phyloP scores from a whole-genome alignment of 2,329 filamentous ascomycete species.

The Penicillium olsonii region DNA sequence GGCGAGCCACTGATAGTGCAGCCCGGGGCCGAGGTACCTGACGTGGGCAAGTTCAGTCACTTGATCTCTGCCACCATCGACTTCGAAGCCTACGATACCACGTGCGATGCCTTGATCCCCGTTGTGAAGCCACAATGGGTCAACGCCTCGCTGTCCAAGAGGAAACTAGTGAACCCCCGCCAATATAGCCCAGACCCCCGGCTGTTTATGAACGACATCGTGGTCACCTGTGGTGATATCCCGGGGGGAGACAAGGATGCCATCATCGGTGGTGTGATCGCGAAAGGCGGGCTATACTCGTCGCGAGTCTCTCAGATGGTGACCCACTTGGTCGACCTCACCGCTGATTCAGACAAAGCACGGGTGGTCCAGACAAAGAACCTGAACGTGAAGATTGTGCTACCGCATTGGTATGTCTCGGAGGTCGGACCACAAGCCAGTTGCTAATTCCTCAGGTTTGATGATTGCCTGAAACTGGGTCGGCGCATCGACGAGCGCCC shows the following conservation, averaged over 20 bases:
- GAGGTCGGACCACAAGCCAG: neutral
- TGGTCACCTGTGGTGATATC: slow-evolving; percentile 79
- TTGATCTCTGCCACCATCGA: slow-evolving; percentile 78
- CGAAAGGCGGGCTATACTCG: slow-evolving; percentile 82
- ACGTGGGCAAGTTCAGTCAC: slow-evolving; percentile 58
- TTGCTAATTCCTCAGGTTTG: slow-evolving; percentile 65
- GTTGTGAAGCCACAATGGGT: slow-evolving; percentile 86
- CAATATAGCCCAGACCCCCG: slow-evolving; percentile 88
- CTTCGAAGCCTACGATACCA: slow-evolving; percentile 80
- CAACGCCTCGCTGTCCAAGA: slow-evolving; percentile 65
- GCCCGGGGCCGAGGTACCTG: slow-evolving; percentile 36
- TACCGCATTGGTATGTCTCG: slow-evolving; percentile 77
- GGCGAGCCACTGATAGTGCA: slow-evolving; percentile 50
- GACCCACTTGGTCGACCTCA: slow-evolving; percentile 86
- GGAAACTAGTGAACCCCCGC: slow-evolving; percentile 73
- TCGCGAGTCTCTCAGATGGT: slow-evolving; percentile 70
- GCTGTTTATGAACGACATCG: slow-evolving; percentile 84
- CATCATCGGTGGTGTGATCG: slow-evolving; percentile 84
- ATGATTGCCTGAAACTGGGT: slow-evolving; percentile 91
- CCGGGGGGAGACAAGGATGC: slow-evolving; percentile 86
- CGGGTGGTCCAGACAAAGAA: slow-evolving; percentile 62
- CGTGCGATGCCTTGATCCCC: slow-evolving; percentile 75
- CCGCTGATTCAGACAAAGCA: slow-evolving; percentile 69
- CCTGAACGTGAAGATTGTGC: slow-evolving; percentile 75
- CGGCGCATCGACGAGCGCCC: slow-evolving; percentile 87